These are phyloP conservation scores for Globisporangium echinulatum DNA, from an alignment of 352 stramenopile species.

Conservation along the genomic window DNA sequence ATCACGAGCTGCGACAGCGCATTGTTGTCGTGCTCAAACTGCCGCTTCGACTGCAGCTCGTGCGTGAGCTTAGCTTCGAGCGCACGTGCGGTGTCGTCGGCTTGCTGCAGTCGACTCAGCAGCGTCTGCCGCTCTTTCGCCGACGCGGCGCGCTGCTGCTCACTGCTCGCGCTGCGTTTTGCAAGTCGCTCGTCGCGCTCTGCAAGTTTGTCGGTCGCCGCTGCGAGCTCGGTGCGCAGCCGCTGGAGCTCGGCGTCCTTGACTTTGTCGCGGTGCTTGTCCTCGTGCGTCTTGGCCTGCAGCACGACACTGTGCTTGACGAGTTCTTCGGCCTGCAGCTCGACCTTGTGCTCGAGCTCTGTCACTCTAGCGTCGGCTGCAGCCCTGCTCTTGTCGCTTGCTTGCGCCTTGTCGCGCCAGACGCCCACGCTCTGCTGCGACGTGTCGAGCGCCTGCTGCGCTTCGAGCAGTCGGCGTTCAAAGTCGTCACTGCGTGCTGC, in stretches of 20 bases:
- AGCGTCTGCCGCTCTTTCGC: conserved; percentile 35
- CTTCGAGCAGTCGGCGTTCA: conserved; percentile 19
- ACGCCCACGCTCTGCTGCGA: conserved; percentile 28
- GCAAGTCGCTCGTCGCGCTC: conserved; percentile 15
- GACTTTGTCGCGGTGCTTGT: conserved; percentile 32
- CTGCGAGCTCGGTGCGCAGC: conserved; percentile 22
- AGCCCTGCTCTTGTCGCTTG: conserved; percentile 23
- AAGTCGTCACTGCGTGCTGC: conserved; percentile 28
- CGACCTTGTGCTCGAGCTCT: conserved; percentile 43
- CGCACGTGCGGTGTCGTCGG: conserved; percentile 25
- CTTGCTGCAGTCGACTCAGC: conserved; percentile 27
- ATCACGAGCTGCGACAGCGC: conserved; percentile 40
- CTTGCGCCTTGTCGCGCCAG: conserved; percentile 56
- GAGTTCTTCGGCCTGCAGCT: conserved; percentile 41
- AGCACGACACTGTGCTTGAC: conserved; percentile 58
- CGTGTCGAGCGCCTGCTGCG: conserved; percentile 32
- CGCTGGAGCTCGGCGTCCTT: conserved; percentile 45
- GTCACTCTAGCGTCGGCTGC: conserved; percentile 24
- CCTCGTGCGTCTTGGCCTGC: conserved; percentile 43
- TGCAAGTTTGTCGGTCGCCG: conserved; percentile 16
- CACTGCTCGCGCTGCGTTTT: conserved; percentile 14
- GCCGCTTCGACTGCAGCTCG: conserved; percentile 17
- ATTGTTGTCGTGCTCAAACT: conserved; percentile 51
- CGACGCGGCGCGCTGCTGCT: conserved; percentile 17
- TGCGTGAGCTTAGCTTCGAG: conserved; percentile 19